Conservation (phyloP, 371 early-diverging fungal genomes). For the Nematocida minor region DNA sequence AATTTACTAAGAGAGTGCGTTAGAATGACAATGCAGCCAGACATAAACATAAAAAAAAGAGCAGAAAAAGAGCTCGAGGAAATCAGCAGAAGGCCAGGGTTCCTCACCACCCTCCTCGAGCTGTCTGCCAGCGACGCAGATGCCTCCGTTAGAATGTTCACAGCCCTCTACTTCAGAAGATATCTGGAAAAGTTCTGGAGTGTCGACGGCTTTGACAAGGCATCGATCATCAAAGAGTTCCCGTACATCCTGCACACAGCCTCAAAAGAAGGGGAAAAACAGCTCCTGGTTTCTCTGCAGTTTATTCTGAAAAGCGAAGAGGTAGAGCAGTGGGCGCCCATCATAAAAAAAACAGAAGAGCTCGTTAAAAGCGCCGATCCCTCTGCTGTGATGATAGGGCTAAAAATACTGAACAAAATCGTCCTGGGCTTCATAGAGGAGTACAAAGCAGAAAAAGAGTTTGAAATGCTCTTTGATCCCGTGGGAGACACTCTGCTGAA, state of each 20-base stretch:
- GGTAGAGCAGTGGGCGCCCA: slow-evolving; percentile 7
- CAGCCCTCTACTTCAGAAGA: slow-evolving; percentile 44
- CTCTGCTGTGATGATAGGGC: neutral
- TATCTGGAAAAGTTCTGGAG: slow-evolving; percentile 37
- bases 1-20: slow-evolving; percentile 46
- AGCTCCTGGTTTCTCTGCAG: slow-evolving; percentile 24
- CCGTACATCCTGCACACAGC: slow-evolving; percentile 12
- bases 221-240: neutral
- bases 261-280: slow-evolving; percentile 27
- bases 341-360: neutral
- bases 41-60: slow-evolving; percentile 21
- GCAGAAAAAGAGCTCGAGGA: slow-evolving; percentile 29
- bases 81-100: slow-evolving; percentile 22
- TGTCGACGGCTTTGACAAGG: slow-evolving; percentile 32
- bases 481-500: slow-evolving; percentile 46
- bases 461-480: slow-evolving; percentile 39
- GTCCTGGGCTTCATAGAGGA: slow-evolving; percentile 24
- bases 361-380: neutral
- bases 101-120: neutral
- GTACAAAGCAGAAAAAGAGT: slow-evolving; percentile 53
- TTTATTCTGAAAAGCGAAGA: slow-evolving; percentile 32
- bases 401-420: slow-evolving; percentile 41
- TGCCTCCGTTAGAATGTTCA: slow-evolving; percentile 9
- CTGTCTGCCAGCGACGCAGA: slow-evolving; percentile 15
- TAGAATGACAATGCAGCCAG: slow-evolving; percentile 42